Conservation (phyloP, 179 eudicot genomes). For the Silene noctiflora region DNA sequence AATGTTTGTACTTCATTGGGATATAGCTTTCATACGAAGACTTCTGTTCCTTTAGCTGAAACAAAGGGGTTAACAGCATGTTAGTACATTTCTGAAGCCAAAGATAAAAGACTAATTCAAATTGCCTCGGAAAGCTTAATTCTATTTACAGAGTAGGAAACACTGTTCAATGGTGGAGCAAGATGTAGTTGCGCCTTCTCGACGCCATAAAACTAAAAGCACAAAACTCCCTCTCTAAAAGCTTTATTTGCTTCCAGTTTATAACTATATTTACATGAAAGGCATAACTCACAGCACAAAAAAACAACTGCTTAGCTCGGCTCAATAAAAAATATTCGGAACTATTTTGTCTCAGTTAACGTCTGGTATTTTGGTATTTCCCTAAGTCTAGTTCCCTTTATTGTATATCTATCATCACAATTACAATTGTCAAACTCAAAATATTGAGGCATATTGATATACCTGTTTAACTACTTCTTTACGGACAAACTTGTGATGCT, state of each 20-base stretch:
- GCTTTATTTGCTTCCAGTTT: conserved; percentile 5
- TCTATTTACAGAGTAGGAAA: background rate
- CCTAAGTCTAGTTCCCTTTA: background rate
- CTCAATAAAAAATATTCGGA: background rate
- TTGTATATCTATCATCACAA: background rate
- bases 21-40: conserved; percentile 80
- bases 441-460: background rate
- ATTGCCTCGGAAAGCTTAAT: background rate
- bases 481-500: conserved; percentile 84
- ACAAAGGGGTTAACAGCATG: conserved; percentile 2
- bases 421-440: background rate
- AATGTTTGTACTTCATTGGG: conserved; percentile 86
- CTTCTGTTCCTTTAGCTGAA: conserved; percentile 64
- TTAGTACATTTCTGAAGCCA: background rate
- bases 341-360: background rate
- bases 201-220: background rate
- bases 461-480: conserved; percentile 88
- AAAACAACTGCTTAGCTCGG: background rate
- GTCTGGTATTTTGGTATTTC: background rate
- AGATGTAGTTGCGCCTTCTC: background rate
- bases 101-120: background rate
- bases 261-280: background rate
- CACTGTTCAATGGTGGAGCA: background rate
- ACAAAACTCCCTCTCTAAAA: background rate
- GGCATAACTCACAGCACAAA: background rate